Conservation (phyloP, 495 filamentous ascomycete species). For the Lasiosphaeria miniovina region DNA sequence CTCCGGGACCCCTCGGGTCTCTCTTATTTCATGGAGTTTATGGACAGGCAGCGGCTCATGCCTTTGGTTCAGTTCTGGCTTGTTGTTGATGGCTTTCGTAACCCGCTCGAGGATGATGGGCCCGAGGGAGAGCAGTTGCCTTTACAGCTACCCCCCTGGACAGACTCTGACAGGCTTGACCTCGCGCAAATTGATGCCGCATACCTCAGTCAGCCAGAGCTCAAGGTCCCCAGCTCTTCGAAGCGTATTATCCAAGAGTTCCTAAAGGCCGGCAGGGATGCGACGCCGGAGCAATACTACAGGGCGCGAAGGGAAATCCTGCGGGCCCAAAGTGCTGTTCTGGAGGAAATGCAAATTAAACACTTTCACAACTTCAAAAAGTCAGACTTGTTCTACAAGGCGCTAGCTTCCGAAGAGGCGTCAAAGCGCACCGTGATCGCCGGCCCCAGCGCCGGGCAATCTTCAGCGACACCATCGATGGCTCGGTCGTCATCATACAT, state of each 20-base stretch:
- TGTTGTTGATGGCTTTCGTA: slow-evolving; percentile 95
- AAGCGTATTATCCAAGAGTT: slow-evolving; percentile 71
- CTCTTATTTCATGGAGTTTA: slow-evolving; percentile 99
- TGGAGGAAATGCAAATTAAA: slow-evolving; percentile 75
- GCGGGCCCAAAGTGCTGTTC: slow-evolving; percentile 73
- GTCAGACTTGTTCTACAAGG: slow-evolving; percentile 94
- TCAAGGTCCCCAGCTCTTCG: slow-evolving; percentile 69
- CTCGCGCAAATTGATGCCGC: slow-evolving; percentile 85
- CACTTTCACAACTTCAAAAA: slow-evolving; percentile 85
- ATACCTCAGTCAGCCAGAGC: slow-evolving; percentile 77
- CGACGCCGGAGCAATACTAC: slow-evolving; percentile 76
- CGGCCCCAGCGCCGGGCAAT: slow-evolving; percentile 25
- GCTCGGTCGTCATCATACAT: slow-evolving; percentile 33
- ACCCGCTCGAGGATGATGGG: slow-evolving; percentile 86
- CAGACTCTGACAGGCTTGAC: slow-evolving; percentile 78
- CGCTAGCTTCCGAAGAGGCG: slow-evolving; percentile 82
- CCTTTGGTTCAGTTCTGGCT: slow-evolving; percentile 96
- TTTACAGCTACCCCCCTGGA: slow-evolving; percentile 67
- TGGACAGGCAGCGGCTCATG: slow-evolving; percentile 89
- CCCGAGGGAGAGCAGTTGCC: slow-evolving; percentile 63
- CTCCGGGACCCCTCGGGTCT: slow-evolving; percentile 84
- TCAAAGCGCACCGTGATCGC: slow-evolving; percentile 42
- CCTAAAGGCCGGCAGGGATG: slow-evolving; percentile 68
- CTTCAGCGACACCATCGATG: slow-evolving; percentile 24
- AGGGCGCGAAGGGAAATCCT: slow-evolving; percentile 79